phyloP scores from a whole-genome alignment of 805 yeast genomes.

The Schizosaccharomyces lindneri region DNA sequence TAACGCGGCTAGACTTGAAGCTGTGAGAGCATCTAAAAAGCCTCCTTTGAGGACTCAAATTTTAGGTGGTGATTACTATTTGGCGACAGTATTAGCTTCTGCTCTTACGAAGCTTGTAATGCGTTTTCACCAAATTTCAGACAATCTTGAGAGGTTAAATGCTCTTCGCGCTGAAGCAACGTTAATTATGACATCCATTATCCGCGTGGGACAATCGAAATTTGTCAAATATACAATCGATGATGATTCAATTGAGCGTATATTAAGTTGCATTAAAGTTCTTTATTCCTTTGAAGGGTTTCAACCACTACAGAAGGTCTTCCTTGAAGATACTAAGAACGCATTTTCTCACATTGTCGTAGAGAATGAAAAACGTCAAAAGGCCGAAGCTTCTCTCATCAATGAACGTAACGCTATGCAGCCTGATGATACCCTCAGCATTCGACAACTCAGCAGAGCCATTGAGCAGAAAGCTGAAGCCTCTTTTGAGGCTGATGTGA shows the following conservation, averaged over 20 bases:
- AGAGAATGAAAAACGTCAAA: constrained; percentile 31
- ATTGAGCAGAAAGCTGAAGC: constrained; percentile 18
- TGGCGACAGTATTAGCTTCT: constrained; percentile 67
- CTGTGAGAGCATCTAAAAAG: constrained; percentile 16
- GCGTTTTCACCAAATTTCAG: constrained; percentile 36
- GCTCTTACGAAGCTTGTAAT: constrained; percentile 72
- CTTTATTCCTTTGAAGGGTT: constrained; percentile 34
- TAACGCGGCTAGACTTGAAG: constrained; percentile 12
- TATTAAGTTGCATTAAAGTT: constrained; percentile 61
- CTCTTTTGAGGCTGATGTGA: constrained; percentile 32
- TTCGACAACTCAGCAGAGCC: constrained; percentile 47
- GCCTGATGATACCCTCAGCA: constrained; percentile 51
- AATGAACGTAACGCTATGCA: constrained; percentile 41
- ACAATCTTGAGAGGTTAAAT: constrained; percentile 31
- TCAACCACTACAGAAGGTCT: constrained; percentile 32
- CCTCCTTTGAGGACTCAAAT: constrained; percentile 66
- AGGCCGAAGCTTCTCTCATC: constrained; percentile 23
- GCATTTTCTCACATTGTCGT: constrained; percentile 60
- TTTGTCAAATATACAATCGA: constrained; percentile 55
- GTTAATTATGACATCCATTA: constrained; percentile 70
- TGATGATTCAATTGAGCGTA: constrained; percentile 91
- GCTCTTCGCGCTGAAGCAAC: constrained; percentile 87
- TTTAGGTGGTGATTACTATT: constrained; percentile 69
- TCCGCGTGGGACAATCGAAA: constrained; percentile 62
- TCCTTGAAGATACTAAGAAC: constrained; percentile 63